These are phyloP conservation scores for Tetracentron sinense DNA, from an alignment of 164 flowering plant genomes.

Conservation along the genomic window DNA sequence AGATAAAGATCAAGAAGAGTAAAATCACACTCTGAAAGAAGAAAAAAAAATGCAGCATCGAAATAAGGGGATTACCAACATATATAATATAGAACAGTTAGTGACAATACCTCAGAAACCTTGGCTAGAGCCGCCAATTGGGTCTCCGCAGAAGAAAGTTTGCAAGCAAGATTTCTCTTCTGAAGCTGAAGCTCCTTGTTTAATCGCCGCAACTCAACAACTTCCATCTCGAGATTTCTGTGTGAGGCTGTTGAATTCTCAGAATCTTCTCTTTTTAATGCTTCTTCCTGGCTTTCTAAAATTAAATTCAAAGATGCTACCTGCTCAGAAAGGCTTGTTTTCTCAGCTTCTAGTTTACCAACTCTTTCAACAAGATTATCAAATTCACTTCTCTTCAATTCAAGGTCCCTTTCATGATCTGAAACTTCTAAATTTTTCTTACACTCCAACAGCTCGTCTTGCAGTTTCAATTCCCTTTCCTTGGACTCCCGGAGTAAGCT, in stretches of 20 bases:
- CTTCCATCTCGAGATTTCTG: conserved; percentile 60
- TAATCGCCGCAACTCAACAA: conserved; percentile 65
- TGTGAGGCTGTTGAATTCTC: conserved; percentile 8
- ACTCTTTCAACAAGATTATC: conserved; percentile 38
- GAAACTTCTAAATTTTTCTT: conserved; percentile 31
- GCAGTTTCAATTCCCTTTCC: conserved; percentile 61
- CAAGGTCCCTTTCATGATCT: conserved; percentile 54
- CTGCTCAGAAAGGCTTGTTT: conserved; percentile 39
- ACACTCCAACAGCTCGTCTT: conserved; percentile 47
- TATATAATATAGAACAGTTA: background rate
- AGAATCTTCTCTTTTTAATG: conserved; percentile 13
- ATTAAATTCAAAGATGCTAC: conserved; percentile 25
- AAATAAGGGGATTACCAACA: background rate
- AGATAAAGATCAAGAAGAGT: background rate
- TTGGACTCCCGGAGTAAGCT: conserved; percentile 59
- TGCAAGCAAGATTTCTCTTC: conserved; percentile 64
- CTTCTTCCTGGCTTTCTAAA: conserved; percentile 24
- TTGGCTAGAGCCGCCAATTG: conserved; percentile 46
- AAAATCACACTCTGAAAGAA: background rate
- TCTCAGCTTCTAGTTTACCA: conserved; percentile 46
- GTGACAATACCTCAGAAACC: conserved; percentile 52
- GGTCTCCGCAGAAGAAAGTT: conserved; percentile 55
- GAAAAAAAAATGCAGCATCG: background rate
- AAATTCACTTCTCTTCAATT: conserved; percentile 38
- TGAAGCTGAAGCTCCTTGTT: conserved; percentile 87